phyloP scores from a whole-genome alignment of 2,329 filamentous ascomycete species.

The Nigrospora oryzae region DNA sequence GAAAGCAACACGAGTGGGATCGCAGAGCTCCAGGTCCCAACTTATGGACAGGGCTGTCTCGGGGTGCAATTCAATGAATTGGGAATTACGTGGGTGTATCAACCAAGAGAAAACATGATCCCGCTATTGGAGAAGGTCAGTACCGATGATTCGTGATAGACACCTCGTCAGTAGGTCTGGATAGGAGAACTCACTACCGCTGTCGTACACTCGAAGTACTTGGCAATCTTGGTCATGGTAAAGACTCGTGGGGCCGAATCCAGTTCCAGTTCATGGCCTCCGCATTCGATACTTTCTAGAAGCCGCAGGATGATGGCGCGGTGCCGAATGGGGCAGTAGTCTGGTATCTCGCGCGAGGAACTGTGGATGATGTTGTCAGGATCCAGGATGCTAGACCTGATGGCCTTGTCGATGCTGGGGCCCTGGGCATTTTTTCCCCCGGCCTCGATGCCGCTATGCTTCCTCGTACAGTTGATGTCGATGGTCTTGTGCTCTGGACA shows the following conservation, averaged over 20 bases:
- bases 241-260: conserved; percentile 60
- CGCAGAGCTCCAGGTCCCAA: conserved; percentile 31
- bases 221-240: conserved; percentile 56
- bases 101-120: conserved; percentile 52
- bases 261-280: conserved; percentile 32
- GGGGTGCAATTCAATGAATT: conserved; percentile 55
- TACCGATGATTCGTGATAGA: conserved; percentile 5
- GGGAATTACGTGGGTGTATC: conserved; percentile 40
- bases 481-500: conserved; percentile 12
- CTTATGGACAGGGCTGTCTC: conserved; percentile 54
- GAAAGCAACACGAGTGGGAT: conserved; percentile 41
- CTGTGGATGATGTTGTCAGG: conserved; percentile 8
- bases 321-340: conserved; percentile 59
- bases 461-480: conserved; percentile 4
- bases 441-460: too few relatives aligned
- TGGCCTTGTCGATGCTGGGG: background rate
- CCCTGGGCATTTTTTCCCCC: background rate
- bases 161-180: conserved; percentile 1
- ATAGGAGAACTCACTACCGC: conserved; percentile 27
- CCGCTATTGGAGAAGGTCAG: conserved; percentile 19
- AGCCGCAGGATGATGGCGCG: conserved; percentile 55
- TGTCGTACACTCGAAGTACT: conserved; percentile 43
- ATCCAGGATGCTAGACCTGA: conserved; percentile 6
- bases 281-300: conserved; percentile 42
- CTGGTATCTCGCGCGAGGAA: conserved; percentile 28